Conservation (phyloP, 106 monocot genomes). For the Posidonia australis region DNA sequence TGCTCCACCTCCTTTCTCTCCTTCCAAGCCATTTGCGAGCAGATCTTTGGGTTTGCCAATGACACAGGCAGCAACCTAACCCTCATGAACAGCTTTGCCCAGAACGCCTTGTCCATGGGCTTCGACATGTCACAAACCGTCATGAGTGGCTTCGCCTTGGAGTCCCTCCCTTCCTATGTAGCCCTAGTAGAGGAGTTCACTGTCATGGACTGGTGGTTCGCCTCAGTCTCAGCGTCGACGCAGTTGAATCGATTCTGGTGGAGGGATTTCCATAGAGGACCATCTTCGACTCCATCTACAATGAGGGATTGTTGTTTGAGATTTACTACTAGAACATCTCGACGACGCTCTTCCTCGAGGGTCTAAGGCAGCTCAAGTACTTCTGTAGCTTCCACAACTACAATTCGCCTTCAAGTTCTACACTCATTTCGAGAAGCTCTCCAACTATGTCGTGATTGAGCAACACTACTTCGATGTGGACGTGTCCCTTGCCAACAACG, state of each 20-base stretch:
- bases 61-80: conserved; percentile 30
- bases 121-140: conserved; percentile 52
- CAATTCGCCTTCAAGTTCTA: conserved; percentile 56
- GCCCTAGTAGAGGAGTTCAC: conserved; percentile 58
- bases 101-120: conserved; percentile 55
- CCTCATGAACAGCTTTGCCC: conserved; percentile 75
- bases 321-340: conserved; percentile 90
- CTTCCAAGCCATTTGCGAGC: conserved; percentile 80
- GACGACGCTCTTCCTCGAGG: conserved; percentile 64
- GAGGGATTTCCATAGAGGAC: conserved; percentile 76
- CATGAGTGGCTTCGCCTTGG: conserved; percentile 61
- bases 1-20: too few relatives aligned
- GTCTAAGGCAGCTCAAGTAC: conserved; percentile 57
- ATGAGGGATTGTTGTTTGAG: conserved; percentile 44
- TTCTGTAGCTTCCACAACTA: conserved; percentile 58
- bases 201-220: conserved; percentile 79
- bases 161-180: conserved; percentile 53
- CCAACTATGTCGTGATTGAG: conserved; percentile 74
- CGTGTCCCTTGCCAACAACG: conserved; percentile 57
- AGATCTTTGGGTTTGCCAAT: conserved; percentile 63
- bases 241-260: conserved; percentile 81
- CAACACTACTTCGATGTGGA: conserved; percentile 65
- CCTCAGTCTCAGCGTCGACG: conserved; percentile 71
- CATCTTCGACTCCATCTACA: conserved; percentile 68
- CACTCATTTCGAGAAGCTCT: conserved; percentile 46